phyloP scores from a whole-genome alignment of 345 rosid genomes.

The Citrus inodora region DNA sequence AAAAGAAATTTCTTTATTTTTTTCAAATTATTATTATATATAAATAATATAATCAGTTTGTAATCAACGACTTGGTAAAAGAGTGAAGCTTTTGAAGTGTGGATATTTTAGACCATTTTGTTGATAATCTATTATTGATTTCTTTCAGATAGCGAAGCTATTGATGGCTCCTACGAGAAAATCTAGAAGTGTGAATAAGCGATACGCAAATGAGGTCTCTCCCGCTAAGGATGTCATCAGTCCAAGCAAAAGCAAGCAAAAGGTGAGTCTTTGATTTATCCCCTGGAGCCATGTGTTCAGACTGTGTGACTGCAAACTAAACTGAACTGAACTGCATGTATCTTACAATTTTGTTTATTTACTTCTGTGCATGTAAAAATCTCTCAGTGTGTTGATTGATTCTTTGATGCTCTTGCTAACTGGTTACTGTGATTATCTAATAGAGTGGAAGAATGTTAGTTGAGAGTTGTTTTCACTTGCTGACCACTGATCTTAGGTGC shows the following conservation, averaged over 20 bases:
- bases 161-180: slow-evolving; percentile 79
- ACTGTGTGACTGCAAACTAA: background rate
- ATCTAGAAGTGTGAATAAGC: slow-evolving; percentile 72
- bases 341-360: background rate
- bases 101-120: background rate
- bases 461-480: background rate
- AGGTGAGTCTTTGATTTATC: slow-evolving; percentile 45
- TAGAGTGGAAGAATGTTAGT: background rate
- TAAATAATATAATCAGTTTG: background rate
- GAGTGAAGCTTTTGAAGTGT: background rate
- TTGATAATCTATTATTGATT: slow-evolving; percentile 1
- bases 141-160: slow-evolving; percentile 25
- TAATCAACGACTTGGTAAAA: background rate
- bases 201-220: slow-evolving; percentile 60
- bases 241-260: slow-evolving; percentile 53
- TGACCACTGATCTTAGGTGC: background rate
- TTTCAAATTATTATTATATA: background rate
- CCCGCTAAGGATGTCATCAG: slow-evolving; percentile 56
- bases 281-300: background rate
- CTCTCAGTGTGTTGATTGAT: background rate
- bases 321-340: slow-evolving; percentile 1
- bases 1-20: background rate
- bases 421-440: background rate
- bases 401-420: background rate
- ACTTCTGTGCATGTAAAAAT: background rate